A percentile compares a stretch with the other conserved stretches of the same genome.
These are phyloP conservation scores for Hamigera avellanea DNA, from an alignment of 495 filamentous ascomycete genomes.

Conservation along the genomic window DNA sequence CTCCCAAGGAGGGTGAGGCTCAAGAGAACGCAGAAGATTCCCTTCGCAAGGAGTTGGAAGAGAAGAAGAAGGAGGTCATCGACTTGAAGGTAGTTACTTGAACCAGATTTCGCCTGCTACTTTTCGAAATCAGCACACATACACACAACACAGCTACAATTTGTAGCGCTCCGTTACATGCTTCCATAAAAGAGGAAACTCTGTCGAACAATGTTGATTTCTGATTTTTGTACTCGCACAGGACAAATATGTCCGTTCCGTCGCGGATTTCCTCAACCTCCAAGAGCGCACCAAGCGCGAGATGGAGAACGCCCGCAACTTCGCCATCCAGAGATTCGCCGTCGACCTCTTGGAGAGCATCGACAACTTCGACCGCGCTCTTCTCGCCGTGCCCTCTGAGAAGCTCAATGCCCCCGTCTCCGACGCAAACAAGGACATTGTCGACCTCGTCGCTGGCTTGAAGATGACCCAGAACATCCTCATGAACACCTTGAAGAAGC, in stretches of 20 bases:
- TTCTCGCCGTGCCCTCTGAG: conserved; percentile 63
- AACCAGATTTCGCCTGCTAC: conserved; percentile 1
- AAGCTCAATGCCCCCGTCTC: conserved; percentile 42
- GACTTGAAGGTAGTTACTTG: conserved; percentile 77
- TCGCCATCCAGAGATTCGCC: conserved; percentile 90
- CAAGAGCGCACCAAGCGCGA: conserved; percentile 92
- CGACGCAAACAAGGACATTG: conserved; percentile 51
- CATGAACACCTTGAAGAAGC: conserved; percentile 80
- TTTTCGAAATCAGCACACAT: neutral
- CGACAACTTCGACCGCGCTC: conserved; percentile 93
- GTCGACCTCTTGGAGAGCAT: conserved; percentile 86
- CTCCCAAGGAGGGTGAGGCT: conserved; percentile 22
- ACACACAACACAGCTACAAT: no score
- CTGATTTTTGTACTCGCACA: no score
- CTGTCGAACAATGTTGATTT: no score
- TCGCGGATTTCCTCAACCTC: conserved; percentile 95
- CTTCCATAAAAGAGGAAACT: no score
- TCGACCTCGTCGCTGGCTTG: conserved; percentile 73
- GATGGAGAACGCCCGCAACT: conserved; percentile 73
- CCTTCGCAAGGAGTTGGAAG: conserved; percentile 57
- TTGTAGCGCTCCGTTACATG: no score
- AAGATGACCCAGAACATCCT: conserved; percentile 90
- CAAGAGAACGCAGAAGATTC: conserved; percentile 26
- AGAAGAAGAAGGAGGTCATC: conserved; percentile 69
- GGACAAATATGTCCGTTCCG: conserved; percentile 86